These are phyloP conservation scores for Nevesoporus exiguus DNA, from an alignment of 768 basidiomycete species.

Conservation along the genomic window DNA sequence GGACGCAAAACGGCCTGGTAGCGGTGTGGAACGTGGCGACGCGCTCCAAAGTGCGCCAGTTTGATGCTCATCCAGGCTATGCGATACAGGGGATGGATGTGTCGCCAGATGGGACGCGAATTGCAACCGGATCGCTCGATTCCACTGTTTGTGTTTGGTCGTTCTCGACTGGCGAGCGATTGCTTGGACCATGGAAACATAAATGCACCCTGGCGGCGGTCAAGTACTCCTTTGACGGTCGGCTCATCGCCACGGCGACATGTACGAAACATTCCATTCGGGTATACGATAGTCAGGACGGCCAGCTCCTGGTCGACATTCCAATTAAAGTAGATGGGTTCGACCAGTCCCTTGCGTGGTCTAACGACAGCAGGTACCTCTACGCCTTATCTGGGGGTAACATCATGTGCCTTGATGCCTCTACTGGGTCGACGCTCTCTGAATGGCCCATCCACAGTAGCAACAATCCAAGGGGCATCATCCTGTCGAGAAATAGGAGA, in stretches of 20 bases:
- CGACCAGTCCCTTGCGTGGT: slow-evolving; percentile 11
- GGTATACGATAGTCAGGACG: slow-evolving; percentile 3
- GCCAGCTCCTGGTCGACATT: not conserved
- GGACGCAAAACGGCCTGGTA: not conserved
- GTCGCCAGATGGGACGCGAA: slow-evolving; percentile 10
- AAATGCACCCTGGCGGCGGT: slow-evolving; percentile 2
- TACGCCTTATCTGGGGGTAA: slow-evolving; percentile 2
- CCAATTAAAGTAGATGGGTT: not conserved
- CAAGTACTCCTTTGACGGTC: slow-evolving; percentile 10
- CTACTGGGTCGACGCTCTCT: not conserved
- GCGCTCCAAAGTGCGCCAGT: not conserved
- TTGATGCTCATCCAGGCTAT: not conserved
- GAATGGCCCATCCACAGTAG: slow-evolving; percentile 5
- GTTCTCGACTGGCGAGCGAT: not conserved
- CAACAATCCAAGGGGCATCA: not conserved
- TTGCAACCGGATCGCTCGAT: slow-evolving; percentile 11
- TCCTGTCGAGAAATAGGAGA: slow-evolving; percentile 4
- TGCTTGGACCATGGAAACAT: slow-evolving; percentile 3
- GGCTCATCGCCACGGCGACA: slow-evolving; percentile 7
- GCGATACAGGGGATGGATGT: slow-evolving; percentile 3
- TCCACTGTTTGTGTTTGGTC: slow-evolving; percentile 3
- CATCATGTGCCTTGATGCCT: slow-evolving; percentile 1
- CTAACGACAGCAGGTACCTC: not conserved
- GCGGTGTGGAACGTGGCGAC: slow-evolving; percentile 2
- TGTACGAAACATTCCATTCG: not conserved